phyloP scores from a whole-genome alignment of 2,329 filamentous ascomycete species.

The Diaporthe humulicola region DNA sequence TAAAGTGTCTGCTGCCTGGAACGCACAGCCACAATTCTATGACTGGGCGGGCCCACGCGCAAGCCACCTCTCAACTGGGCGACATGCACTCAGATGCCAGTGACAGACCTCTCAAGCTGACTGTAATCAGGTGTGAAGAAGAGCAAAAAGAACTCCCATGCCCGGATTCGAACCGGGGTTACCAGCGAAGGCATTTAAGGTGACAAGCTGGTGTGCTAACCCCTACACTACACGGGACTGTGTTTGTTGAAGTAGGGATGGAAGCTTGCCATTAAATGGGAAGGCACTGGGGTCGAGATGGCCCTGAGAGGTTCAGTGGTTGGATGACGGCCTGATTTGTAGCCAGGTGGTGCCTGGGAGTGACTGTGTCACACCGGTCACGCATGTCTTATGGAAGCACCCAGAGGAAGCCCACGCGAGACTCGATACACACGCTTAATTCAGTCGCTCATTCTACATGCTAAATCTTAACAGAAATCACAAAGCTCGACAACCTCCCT shows the following conservation, averaged over 20 bases:
- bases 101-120: background rate
- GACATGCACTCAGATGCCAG: background rate
- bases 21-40: background rate
- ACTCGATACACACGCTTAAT: no score
- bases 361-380: background rate
- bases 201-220: slow-evolving; percentile 26
- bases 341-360: background rate
- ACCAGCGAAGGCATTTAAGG: slow-evolving; percentile 4
- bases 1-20: background rate
- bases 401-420: no score
- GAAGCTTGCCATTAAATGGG: background rate
- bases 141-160: slow-evolving; percentile 21
- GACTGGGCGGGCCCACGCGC: background rate
- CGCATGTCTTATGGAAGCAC: no score
- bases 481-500: background rate
- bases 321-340: background rate
- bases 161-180: slow-evolving; percentile 25
- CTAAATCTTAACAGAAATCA: no score
- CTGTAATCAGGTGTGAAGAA: no score
- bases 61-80: background rate
- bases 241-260: background rate
- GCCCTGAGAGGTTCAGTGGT: background rate
- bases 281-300: background rate
- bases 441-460: background rate
- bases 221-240: slow-evolving; percentile 22